A percentile compares a stretch with the other conserved stretches of the same genome.
Evolutionary conservation across 1,284 basidiomycete species (phyloP).

Genomic region (Melampsora americana): DNA sequence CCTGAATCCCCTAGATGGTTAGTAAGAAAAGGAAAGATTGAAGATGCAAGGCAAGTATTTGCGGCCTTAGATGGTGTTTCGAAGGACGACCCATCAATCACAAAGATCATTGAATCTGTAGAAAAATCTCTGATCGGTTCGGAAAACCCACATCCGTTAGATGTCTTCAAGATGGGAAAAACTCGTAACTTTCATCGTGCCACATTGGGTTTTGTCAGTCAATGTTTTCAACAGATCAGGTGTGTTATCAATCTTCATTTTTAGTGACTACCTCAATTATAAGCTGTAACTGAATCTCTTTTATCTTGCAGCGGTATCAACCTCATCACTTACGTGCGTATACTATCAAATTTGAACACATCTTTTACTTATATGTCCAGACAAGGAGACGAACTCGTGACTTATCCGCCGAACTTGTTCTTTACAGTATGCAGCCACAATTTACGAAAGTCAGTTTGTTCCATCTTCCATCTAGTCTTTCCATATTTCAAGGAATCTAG

Average conservation of each 20-base stretch:
- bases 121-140: constrained; percentile 50
- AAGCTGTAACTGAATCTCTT: neutral
- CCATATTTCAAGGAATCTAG: neutral
- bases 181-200: constrained; percentile 66
- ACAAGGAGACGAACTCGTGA: constrained; percentile 47
- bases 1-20: constrained; percentile 72
- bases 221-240: constrained; percentile 68
- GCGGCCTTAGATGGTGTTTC: constrained; percentile 64
- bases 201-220: constrained; percentile 62
- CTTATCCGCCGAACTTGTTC: constrained; percentile 51
- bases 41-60: constrained; percentile 65
- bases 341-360: neutral
- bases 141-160: constrained; percentile 49
- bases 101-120: constrained; percentile 56
- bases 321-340: constrained; percentile 62
- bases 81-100: constrained; percentile 60
- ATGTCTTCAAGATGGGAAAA: constrained; percentile 63
- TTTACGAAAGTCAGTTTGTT: constrained; percentile 51
- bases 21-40: constrained; percentile 62
- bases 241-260: neutral
- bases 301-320: constrained; percentile 61
- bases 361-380: neutral
- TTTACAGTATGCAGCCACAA: constrained; percentile 49
- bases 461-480: constrained; percentile 45
- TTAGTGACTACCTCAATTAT: neutral